These are phyloP conservation scores for Metarhizium sp. DNA, from an alignment of 2,329 filamentous ascomycete genomes.

Conservation along the genomic window DNA sequence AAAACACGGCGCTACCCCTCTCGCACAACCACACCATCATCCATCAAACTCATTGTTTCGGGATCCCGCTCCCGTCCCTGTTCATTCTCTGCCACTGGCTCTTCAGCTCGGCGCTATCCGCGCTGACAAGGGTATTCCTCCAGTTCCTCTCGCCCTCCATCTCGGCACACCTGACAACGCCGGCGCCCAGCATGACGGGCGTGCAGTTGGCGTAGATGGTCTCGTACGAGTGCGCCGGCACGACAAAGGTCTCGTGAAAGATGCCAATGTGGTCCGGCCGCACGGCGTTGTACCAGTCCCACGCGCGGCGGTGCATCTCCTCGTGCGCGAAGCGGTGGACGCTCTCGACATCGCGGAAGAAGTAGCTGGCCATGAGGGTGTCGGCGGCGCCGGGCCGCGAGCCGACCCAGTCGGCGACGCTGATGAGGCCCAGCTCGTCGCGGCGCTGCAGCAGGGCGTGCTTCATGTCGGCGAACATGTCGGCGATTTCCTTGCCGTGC, in stretches of 20 bases:
- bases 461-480: constrained; percentile 29
- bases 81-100: constrained; percentile 25
- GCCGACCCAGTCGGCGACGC: constrained; percentile 30
- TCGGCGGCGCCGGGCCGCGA: constrained; percentile 18
- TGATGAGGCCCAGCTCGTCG: constrained; percentile 37
- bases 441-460: constrained; percentile 23
- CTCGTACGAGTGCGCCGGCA: constrained; percentile 37
- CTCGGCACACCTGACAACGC: constrained; percentile 14
- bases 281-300: constrained; percentile 38
- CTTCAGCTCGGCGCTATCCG: constrained; percentile 20
- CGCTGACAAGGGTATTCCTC: constrained; percentile 24
- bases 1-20: too few species aligned
- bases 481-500: constrained; percentile 27
- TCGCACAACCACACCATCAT: background rate
- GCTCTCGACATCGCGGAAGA: constrained; percentile 39
- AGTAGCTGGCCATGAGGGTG: constrained; percentile 34
- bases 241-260: constrained; percentile 45
- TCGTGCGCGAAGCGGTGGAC: constrained; percentile 44
- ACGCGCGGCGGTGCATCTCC: constrained; percentile 34
- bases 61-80: constrained; percentile 14
- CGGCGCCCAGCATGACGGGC: constrained; percentile 25
- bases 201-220: constrained; percentile 37
- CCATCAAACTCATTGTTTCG: constrained; percentile 3
- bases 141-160: constrained; percentile 18
- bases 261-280: constrained; percentile 34